Evolutionary conservation across 495 filamentous ascomycete species (phyloP), one percentile per base, ranked within the genome.

Genomic region (Aspergillus wentii): DNA sequence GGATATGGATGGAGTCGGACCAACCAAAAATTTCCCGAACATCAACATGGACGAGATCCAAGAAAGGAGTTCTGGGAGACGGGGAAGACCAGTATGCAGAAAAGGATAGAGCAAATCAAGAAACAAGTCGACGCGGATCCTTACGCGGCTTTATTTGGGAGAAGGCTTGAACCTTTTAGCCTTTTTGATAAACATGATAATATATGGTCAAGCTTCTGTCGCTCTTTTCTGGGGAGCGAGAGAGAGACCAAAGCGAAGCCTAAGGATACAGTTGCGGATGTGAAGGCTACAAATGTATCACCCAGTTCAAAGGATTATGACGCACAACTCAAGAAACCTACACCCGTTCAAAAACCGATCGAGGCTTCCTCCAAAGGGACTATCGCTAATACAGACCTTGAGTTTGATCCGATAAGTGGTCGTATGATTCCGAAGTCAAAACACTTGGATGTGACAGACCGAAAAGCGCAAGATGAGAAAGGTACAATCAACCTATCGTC

Each of bases 91-190:
- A 49, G 42, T 8, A 37, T 48, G 35, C 43, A 53, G n/a, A 39
- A 42, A n/a, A 52, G 38, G 7, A 56, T 64, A 33, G 49, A 61
- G 5, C 35, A 57, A 23, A 35, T 71, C 14, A 63, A 57, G 43
- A 66, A 51, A 35, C 46, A 47, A 15, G 51, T 70, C 9, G 57
- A 64, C 4, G 40, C 47, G 5, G 68, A 74, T 36, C 66, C 71
- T 1, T 69, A 63, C 33, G 44, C 42, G 9, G 60, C 59, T 6
- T 17, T 73, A 2, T 75, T 74, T 52, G 67, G 69, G 11, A 57
- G 49, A 16, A 53, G 57, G 35, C 35, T 56, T 28, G 55, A 52
- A 23, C 54, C 56, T 11, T 39, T 49, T 18, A 20, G 28, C 5
- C 34, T 44, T 7, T 35, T 36, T 17, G 38, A 38, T 2, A 55